Conservation (phyloP, 192 early-diverging fungal genomes). For the Coemansia sp. region DNA sequence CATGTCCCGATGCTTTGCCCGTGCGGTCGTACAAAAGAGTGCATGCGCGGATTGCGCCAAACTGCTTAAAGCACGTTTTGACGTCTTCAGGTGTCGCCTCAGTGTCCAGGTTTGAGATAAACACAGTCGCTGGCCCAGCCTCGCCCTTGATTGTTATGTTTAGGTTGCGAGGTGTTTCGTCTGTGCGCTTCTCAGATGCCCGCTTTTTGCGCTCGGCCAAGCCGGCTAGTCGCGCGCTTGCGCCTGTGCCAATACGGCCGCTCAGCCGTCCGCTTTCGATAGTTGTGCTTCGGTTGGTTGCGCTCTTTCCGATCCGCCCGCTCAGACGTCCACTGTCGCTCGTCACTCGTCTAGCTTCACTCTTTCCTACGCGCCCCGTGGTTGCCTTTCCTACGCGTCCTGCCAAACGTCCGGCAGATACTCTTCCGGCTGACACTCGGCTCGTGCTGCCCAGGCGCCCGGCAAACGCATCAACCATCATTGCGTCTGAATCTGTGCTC, state of each 20-base stretch:
- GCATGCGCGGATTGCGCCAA: conserved; percentile 47
- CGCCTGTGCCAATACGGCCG: not conserved
- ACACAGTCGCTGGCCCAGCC: conserved; percentile 42
- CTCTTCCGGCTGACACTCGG: not conserved
- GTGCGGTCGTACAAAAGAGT: conserved; percentile 46
- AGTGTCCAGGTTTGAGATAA: conserved; percentile 50
- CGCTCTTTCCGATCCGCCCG: not conserved
- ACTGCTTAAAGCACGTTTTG: conserved; percentile 54
- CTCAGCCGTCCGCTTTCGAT: conserved; percentile 2
- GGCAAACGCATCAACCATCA: conserved; percentile 12
- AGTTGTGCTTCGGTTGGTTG: not conserved
- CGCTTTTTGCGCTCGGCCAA: conserved; percentile 14
- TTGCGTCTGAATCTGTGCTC: conserved; percentile 5
- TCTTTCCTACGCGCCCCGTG: too few relatives aligned
- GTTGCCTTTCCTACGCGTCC: too few relatives aligned
- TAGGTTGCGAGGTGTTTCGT: conserved; percentile 5
- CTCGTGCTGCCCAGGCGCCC: conserved; percentile 19
- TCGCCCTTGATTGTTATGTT: conserved; percentile 46
- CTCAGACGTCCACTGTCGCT: conserved; percentile 2
- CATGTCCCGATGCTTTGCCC: conserved; percentile 48
- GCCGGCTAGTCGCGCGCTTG: conserved; percentile 13
- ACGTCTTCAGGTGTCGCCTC: conserved; percentile 52
- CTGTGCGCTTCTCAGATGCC: not conserved
- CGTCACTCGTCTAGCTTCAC: too few relatives aligned
- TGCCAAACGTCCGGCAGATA: too few relatives aligned